These are phyloP conservation scores for Tylopilus rubrobrunneus DNA, from an alignment of 768 basidiomycete species.

Conservation along the genomic window DNA sequence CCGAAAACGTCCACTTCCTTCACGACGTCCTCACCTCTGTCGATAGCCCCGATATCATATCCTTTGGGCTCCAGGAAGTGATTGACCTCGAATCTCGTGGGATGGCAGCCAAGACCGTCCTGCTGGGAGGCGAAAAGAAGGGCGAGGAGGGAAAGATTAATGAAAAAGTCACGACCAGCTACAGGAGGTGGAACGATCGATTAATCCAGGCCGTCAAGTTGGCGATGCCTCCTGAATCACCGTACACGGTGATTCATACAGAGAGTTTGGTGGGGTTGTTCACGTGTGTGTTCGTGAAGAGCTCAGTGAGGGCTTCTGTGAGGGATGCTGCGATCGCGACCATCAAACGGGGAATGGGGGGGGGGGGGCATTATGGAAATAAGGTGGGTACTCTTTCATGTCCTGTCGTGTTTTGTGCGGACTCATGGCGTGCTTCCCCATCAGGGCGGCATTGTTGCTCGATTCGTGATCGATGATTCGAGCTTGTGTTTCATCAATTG, in stretches of 20 bases:
- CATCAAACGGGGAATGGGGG: constrained; percentile 91
- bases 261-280: constrained; percentile 92
- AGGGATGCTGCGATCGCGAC: constrained; percentile 73
- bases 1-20: constrained; percentile 78
- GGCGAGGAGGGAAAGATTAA: constrained; percentile 48
- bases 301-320: constrained; percentile 53
- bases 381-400: constrained; percentile 56
- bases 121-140: constrained; percentile 71
- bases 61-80: constrained; percentile 94
- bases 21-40: constrained; percentile 69
- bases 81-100: constrained; percentile 93
- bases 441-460: constrained; percentile 86
- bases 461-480: constrained; percentile 88
- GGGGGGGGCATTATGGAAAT: constrained; percentile 90
- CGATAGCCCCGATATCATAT: constrained; percentile 80
- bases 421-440: background rate
- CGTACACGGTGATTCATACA: constrained; percentile 78
- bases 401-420: background rate
- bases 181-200: constrained; percentile 86
- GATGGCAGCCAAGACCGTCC: constrained; percentile 87
- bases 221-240: constrained; percentile 67
- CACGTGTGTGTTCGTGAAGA: constrained; percentile 69
- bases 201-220: constrained; percentile 70
- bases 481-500: constrained; percentile 95
- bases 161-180: constrained; percentile 82